Conservation (phyloP, 192 early-diverging fungal genomes). For the Kickxella alabastrina region DNA sequence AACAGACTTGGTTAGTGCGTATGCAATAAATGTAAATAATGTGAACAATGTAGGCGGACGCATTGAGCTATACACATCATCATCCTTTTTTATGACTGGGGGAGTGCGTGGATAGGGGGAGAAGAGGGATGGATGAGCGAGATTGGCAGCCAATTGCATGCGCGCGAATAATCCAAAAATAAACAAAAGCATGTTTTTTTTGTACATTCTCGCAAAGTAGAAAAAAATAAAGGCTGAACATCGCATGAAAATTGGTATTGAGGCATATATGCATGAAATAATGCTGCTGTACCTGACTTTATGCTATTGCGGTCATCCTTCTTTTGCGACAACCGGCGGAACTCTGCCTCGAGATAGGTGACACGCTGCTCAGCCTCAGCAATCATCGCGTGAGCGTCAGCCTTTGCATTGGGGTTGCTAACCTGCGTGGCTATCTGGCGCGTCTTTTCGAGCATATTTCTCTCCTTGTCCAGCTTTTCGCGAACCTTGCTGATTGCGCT, state of each 20-base stretch:
- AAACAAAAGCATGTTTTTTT: not conserved
- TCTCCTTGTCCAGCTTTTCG: slow-evolving; percentile 69
- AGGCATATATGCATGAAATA: too few species aligned
- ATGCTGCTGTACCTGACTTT: slow-evolving; percentile 14
- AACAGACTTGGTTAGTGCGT: too few species aligned
- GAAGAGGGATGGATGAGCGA: too few species aligned
- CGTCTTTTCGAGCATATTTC: slow-evolving; percentile 68
- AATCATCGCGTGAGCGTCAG: slow-evolving; percentile 74
- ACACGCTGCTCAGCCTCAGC: slow-evolving; percentile 63
- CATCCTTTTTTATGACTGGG: too few species aligned
- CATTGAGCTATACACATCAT: too few species aligned
- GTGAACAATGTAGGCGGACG: too few species aligned
- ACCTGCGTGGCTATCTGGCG: slow-evolving; percentile 66
- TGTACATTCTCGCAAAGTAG: too few species aligned
- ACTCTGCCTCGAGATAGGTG: slow-evolving; percentile 66
- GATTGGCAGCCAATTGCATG: not conserved
- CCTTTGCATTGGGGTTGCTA: slow-evolving; percentile 64
- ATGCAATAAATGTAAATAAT: too few species aligned
- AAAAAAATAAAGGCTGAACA: too few species aligned
- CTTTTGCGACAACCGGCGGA: slow-evolving; percentile 58
- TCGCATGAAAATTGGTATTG: too few species aligned
- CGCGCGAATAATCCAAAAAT: slow-evolving; percentile 4
- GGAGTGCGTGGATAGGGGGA: too few species aligned
- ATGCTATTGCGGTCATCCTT: slow-evolving; percentile 53
- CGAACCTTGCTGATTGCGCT: slow-evolving; percentile 67